Percentiles rank a stretch among this genome's conserved stretches.
These are phyloP conservation scores for Aspergillus japonicus DNA, from an alignment of 2,329 filamentous ascomycete species.

Conservation along the genomic window DNA sequence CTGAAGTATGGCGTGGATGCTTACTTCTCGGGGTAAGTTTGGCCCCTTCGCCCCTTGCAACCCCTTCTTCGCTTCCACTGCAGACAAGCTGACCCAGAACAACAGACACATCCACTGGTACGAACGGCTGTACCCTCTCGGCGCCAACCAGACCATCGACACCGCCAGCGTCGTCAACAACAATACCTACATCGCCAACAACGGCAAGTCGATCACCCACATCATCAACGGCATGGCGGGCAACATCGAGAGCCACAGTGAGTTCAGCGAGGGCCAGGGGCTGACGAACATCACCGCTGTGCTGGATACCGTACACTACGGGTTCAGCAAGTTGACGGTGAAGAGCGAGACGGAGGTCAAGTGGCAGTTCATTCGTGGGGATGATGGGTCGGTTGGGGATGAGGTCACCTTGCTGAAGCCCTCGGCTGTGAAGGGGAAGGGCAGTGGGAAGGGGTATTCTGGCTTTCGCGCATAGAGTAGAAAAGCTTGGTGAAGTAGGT, in stretches of 20 bases:
- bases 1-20: slow-evolving; percentile 49
- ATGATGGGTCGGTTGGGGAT: slow-evolving; percentile 40
- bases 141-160: slow-evolving; percentile 44
- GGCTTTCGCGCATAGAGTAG: not conserved
- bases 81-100: not conserved
- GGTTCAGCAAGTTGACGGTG: slow-evolving; percentile 50
- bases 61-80: not conserved
- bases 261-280: slow-evolving; percentile 34
- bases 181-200: slow-evolving; percentile 50
- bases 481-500: too few species aligned
- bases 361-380: slow-evolving; percentile 51
- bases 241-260: slow-evolving; percentile 52
- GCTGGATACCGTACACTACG: slow-evolving; percentile 49
- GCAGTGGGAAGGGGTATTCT: not conserved
- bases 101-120: slow-evolving; percentile 50
- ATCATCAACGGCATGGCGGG: slow-evolving; percentile 56
- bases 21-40: slow-evolving; percentile 42
- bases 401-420: slow-evolving; percentile 38
- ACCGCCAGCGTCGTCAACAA: slow-evolving; percentile 45
- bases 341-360: slow-evolving; percentile 41
- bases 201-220: slow-evolving; percentile 51
- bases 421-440: not conserved
- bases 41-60: slow-evolving; percentile 7
- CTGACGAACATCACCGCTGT: slow-evolving; percentile 46
- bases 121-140: slow-evolving; percentile 44